A percentile compares a stretch with the other conserved stretches of the same genome.
Conservation (phyloP, 768 basidiomycete genomes). For the Psilocybe subaeruginosa region DNA sequence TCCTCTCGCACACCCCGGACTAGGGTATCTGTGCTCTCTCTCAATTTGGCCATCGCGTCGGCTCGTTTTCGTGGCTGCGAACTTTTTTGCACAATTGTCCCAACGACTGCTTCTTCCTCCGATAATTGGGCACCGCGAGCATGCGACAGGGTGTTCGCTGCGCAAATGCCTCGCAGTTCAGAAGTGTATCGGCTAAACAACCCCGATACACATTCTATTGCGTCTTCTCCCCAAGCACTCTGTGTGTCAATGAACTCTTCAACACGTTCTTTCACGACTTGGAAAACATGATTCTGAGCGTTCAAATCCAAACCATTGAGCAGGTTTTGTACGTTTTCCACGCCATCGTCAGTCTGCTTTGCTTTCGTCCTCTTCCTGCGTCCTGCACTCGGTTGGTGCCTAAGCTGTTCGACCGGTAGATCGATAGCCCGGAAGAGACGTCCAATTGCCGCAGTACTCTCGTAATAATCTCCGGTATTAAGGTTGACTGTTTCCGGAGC, state of each 20-base stretch:
- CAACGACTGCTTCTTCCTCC: slow-evolving; percentile 68
- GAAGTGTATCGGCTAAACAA: slow-evolving; percentile 46
- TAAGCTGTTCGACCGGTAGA: slow-evolving; percentile 40
- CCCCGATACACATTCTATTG: slow-evolving; percentile 29
- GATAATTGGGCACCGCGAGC: slow-evolving; percentile 45
- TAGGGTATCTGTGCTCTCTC: slow-evolving; percentile 57
- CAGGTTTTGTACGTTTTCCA: slow-evolving; percentile 25
- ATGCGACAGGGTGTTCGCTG: slow-evolving; percentile 47
- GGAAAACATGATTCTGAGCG: slow-evolving; percentile 11
- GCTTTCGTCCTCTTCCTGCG: slow-evolving; percentile 10
- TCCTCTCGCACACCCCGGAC: slow-evolving; percentile 52
- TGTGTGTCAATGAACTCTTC: slow-evolving; percentile 34
- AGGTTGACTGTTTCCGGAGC: slow-evolving; percentile 58
- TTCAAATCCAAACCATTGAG: slow-evolving; percentile 15
- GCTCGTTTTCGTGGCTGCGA: slow-evolving; percentile 57
- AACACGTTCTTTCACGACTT: slow-evolving; percentile 29
- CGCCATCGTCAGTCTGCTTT: slow-evolving; percentile 4
- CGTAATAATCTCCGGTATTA: slow-evolving; percentile 46
- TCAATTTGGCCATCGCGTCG: slow-evolving; percentile 55
- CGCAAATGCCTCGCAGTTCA: slow-evolving; percentile 52
- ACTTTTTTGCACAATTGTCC: slow-evolving; percentile 67
- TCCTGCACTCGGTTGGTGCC: slow-evolving; percentile 10
- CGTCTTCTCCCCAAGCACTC: slow-evolving; percentile 19
- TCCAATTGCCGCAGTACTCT: slow-evolving; percentile 60
- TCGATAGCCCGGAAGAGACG: slow-evolving; percentile 63